Conservation (phyloP, 768 basidiomycete species). For the Auricularia sp. region DNA sequence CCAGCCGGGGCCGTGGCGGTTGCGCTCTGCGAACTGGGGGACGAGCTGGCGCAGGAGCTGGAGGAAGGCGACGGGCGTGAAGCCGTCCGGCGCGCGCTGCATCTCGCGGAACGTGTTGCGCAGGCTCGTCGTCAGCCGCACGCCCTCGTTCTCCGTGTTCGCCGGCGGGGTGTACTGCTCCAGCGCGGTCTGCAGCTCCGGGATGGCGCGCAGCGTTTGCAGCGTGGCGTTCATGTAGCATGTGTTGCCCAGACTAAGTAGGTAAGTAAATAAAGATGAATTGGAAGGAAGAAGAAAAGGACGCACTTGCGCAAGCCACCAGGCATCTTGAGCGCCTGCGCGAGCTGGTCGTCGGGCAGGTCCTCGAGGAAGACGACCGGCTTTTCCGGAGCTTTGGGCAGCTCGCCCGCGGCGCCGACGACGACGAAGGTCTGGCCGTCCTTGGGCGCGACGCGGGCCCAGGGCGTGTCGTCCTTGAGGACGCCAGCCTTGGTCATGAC, state of each 20-base stretch:
- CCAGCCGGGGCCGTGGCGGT: conserved; percentile 42
- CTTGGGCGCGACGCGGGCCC: conserved; percentile 78
- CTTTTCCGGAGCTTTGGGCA: conserved; percentile 78
- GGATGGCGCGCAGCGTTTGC: conserved; percentile 87
- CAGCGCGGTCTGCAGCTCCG: conserved; percentile 74
- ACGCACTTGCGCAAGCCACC: conserved; percentile 68
- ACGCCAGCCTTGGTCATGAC: conserved; percentile 91
- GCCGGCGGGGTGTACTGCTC: conserved; percentile 38
- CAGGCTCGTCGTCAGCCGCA: conserved; percentile 39
- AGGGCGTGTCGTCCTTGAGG: conserved; percentile 86
- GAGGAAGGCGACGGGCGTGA: conserved; percentile 64
- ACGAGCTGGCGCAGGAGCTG: conserved; percentile 58
- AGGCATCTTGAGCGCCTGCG: conserved; percentile 67
- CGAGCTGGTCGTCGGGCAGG: conserved; percentile 75
- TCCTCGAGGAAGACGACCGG: conserved; percentile 84
- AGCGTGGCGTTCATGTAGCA: conserved; percentile 97
- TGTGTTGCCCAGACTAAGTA: conserved; percentile 70
- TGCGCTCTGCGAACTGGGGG: conserved; percentile 84
- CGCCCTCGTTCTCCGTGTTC: conserved; percentile 9
- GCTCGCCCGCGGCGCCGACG: conserved; percentile 85
- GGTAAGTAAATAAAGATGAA: background rate
- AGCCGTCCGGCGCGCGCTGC: conserved; percentile 62
- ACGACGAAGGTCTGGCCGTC: conserved; percentile 88
- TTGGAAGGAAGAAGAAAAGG: background rate
- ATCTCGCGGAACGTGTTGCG: conserved; percentile 66